Percentiles rank a stretch among this genome's conserved stretches.
Conservation (phyloP, 2,329 filamentous ascomycete genomes). For the Endoconidiophora polonica region DNA sequence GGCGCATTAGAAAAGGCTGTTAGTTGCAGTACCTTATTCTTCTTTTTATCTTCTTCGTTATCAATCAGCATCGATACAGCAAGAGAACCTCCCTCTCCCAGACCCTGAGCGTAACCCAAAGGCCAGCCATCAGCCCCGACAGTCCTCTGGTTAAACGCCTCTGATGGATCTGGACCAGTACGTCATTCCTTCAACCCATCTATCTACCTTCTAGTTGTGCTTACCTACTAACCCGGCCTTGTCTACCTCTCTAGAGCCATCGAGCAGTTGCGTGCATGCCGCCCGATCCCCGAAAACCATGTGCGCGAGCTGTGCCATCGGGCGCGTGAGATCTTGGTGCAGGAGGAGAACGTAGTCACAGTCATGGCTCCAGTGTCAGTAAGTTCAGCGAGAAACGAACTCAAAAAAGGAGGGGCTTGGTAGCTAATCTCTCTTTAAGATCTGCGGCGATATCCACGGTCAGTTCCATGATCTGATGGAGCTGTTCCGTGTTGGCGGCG, state of each 20-base stretch:
- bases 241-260: constrained; percentile 50
- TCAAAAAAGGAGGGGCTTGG: no score
- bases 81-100: no score
- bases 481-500: constrained; percentile 80
- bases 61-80: no score
- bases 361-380: constrained; percentile 90
- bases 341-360: constrained; percentile 92
- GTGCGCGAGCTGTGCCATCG: constrained; percentile 97
- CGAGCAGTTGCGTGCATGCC: constrained; percentile 84
- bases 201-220: neutral
- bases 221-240: neutral
- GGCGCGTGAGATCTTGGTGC: constrained; percentile 84
- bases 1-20: no score
- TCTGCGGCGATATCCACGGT: constrained; percentile 93
- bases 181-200: constrained; percentile 15
- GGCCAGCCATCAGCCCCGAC: neutral
- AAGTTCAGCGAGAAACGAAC: constrained; percentile 18
- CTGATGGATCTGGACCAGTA: constrained; percentile 96
- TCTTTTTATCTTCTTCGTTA: no score
- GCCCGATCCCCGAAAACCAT: constrained; percentile 86
- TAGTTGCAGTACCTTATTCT: no score
- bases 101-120: no score
- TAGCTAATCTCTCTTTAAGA: constrained; percentile 28
- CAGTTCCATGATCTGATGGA: constrained; percentile 98
- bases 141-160: constrained; percentile 12